Conservation (phyloP, 2,329 filamentous ascomycete genomes). For the Hypomyces rosellus region DNA sequence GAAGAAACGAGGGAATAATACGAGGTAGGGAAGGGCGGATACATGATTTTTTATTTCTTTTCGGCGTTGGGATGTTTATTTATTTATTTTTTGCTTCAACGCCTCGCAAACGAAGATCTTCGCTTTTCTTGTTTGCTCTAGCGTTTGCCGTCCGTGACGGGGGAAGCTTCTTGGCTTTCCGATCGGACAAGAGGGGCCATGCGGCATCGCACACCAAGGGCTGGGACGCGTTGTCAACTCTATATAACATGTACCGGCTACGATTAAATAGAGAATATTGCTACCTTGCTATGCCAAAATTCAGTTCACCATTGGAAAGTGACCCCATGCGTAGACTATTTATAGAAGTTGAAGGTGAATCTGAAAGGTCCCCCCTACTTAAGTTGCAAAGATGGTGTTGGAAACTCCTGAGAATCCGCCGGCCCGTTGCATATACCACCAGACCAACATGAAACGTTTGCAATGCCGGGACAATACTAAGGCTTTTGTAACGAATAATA, state of each 20-base stretch:
- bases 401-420: not conserved
- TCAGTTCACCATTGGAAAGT: too few species aligned
- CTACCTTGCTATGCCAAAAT: too few species aligned
- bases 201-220: constrained; percentile 31
- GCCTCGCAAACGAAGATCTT: not conserved
- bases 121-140: constrained; percentile 4
- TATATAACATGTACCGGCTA: constrained; percentile 19
- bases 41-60: not conserved
- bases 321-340: too few species aligned
- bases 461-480: not conserved
- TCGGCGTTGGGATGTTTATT: not conserved
- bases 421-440: not conserved
- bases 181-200: not conserved
- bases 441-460: not conserved
- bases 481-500: not conserved
- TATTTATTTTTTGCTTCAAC: not conserved
- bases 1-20: too few species aligned
- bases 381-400: too few species aligned
- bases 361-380: too few species aligned
- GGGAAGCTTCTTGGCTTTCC: constrained; percentile 2
- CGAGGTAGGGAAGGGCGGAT: not conserved
- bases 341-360: too few species aligned
- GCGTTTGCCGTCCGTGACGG: not conserved
- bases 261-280: constrained; percentile 5
- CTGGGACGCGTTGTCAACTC: constrained; percentile 28